Percentiles rank a stretch among this genome's conserved stretches.
Conservation (phyloP, 2,329 filamentous ascomycete genomes). For the Blastomyces silverae region DNA sequence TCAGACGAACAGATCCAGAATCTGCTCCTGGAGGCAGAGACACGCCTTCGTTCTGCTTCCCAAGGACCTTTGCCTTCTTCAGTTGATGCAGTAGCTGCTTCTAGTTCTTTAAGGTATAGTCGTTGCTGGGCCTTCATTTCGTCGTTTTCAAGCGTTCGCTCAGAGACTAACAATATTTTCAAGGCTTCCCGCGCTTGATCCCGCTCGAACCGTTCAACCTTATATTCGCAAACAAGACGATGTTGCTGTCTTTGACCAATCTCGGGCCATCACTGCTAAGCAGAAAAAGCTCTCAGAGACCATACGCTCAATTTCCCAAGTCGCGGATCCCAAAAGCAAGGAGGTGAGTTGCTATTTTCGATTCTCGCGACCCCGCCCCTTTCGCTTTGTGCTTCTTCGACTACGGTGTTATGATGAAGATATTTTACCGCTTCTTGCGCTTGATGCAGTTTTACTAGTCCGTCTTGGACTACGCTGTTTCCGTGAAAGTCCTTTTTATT, state of each 20-base stretch:
- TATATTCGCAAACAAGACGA: conserved; percentile 50
- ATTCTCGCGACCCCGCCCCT: conserved; percentile 10
- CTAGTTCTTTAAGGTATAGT: conserved; percentile 7
- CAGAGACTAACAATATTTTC: neutral
- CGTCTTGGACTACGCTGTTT: conserved; percentile 74
- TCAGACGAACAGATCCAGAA: conserved; percentile 58
- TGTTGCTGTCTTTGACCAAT: conserved; percentile 49
- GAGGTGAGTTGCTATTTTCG: conserved; percentile 43
- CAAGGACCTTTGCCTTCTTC: conserved; percentile 13
- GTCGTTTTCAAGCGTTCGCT: neutral
- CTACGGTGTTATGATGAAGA: conserved; percentile 63
- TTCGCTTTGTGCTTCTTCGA: conserved; percentile 18
- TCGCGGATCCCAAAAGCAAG: conserved; percentile 41
- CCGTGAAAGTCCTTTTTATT: conserved; percentile 58
- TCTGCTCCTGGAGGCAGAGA: conserved; percentile 58
- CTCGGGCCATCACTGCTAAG: conserved; percentile 45
- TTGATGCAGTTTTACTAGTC: conserved; percentile 66
- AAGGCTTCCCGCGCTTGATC: conserved; percentile 48
- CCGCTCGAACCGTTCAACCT: conserved; percentile 44
- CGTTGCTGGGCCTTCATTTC: neutral
- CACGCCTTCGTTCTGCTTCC: conserved; percentile 41
- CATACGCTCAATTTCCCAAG: conserved; percentile 50
- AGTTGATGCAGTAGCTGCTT: conserved; percentile 17
- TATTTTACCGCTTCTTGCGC: conserved; percentile 54
- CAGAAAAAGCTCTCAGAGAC: conserved; percentile 44